A percentile compares a stretch with the other conserved stretches of the same genome.
Evolutionary conservation across 495 filamentous ascomycete species (phyloP).

Genomic region (Aspergillus saccharolyticus): DNA sequence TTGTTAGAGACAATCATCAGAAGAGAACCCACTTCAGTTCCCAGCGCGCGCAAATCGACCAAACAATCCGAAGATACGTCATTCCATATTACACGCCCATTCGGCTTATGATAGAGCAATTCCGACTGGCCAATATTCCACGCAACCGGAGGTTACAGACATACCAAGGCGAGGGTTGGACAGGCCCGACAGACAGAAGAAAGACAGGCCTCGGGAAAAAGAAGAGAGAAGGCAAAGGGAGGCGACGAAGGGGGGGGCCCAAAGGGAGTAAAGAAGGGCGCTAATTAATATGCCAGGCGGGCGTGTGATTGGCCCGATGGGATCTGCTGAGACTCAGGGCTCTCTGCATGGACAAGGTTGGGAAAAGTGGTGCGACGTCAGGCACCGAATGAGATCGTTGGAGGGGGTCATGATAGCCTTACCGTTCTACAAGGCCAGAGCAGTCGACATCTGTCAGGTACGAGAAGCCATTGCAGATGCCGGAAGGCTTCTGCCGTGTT

Average conservation of each 20-base stretch:
- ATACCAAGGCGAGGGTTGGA: background rate
- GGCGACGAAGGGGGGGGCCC: background rate
- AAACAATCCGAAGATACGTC: background rate
- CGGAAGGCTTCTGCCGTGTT: slow-evolving; percentile 1
- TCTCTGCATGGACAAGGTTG: background rate
- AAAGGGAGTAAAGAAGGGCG: background rate
- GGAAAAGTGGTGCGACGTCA: slow-evolving; percentile 10
- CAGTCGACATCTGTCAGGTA: slow-evolving; percentile 21
- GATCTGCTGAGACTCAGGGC: slow-evolving; percentile 4
- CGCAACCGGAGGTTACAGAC: background rate
- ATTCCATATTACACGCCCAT: background rate
- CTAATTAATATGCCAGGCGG: background rate
- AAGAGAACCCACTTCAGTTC: background rate
- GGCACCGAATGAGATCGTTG: slow-evolving; percentile 7
- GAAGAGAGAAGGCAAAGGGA: background rate
- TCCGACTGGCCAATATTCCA: background rate
- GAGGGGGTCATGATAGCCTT: slow-evolving; percentile 7
- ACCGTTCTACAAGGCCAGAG: slow-evolving; percentile 8
- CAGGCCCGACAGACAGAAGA: no score
- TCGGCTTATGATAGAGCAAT: background rate
- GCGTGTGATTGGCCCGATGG: background rate
- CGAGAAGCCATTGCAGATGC: slow-evolving; percentile 12
- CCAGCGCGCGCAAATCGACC: background rate
- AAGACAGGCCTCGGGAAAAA: background rate
- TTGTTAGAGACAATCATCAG: no score